Percentiles rank a stretch among this genome's conserved stretches.
These are phyloP conservation scores for Apostasia shenzhenica DNA, from an alignment of 106 monocot species.

Conservation along the genomic window DNA sequence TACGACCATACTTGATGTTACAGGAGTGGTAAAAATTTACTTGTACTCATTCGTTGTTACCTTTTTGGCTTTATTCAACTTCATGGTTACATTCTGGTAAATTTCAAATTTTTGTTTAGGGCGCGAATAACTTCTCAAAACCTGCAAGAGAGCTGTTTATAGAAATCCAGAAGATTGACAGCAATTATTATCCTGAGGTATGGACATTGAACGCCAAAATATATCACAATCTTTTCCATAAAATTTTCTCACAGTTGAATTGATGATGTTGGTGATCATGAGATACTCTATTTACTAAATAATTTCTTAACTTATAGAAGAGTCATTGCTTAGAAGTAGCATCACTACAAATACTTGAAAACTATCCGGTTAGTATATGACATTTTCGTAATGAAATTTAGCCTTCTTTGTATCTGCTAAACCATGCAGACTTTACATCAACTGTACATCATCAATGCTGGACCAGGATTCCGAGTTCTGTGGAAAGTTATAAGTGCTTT, in stretches of 20 bases:
- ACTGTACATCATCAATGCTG: conserved; percentile 63
- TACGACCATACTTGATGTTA: conserved; percentile 51
- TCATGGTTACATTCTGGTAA: not conserved
- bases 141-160: conserved; percentile 49
- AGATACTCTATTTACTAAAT: no score
- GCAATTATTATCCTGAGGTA: conserved; percentile 76
- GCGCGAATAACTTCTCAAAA: conserved; percentile 46
- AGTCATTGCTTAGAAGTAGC: no score
- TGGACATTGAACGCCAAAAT: no score
- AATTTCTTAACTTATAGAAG: no score
- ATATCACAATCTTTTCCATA: no score
- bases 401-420: no score
- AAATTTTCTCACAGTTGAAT: no score
- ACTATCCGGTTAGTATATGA: no score
- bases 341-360: no score
- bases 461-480: conserved; percentile 45
- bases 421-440: conserved; percentile 39
- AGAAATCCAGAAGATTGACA: conserved; percentile 68
- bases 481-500: conserved; percentile 53
- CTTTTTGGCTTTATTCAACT: not conserved
- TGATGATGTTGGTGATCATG: no score
- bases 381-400: no score
- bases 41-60: not conserved
- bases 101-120: conserved; percentile 17
- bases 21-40: conserved; percentile 43